Evolutionary conservation across 148 eudicot genomes (phyloP).

Genomic region (Chenopodium formosanum): DNA sequence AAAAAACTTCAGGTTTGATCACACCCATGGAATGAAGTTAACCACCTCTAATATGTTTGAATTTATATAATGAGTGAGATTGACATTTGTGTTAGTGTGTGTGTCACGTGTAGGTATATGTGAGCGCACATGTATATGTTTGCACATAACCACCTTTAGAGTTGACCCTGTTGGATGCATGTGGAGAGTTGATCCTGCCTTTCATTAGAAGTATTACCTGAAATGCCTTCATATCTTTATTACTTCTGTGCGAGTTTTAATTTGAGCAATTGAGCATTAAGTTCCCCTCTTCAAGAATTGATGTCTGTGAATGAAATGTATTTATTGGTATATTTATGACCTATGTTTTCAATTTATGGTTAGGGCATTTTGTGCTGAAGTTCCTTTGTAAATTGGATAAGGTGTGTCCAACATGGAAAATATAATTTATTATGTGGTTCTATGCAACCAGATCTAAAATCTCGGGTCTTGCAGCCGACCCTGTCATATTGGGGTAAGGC

Average conservation of each 20-base stretch:
- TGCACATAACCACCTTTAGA: background rate
- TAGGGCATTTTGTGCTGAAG: background rate
- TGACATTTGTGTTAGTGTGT: background rate
- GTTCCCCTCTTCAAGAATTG: background rate
- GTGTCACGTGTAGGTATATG: background rate
- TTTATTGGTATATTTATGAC: background rate
- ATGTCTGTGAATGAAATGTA: background rate
- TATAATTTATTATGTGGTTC: background rate
- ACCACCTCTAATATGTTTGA: background rate
- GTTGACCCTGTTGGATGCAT: background rate
- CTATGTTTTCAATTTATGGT: no score
- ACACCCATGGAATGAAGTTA: background rate
- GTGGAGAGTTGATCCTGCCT: background rate
- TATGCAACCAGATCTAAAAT: no score
- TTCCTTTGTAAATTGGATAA: background rate
- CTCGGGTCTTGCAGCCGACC: no score
- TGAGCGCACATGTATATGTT: background rate
- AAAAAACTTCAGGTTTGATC: background rate
- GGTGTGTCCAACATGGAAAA: background rate
- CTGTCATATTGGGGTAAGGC: no score
- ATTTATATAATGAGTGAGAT: background rate
- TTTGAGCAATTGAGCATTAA: background rate
- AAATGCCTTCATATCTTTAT: background rate
- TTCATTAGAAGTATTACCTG: background rate
- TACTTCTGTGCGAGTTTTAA: background rate